phyloP scores from a whole-genome alignment of 371 early-diverging fungal genomes.

The Mortierella sp. region DNA sequence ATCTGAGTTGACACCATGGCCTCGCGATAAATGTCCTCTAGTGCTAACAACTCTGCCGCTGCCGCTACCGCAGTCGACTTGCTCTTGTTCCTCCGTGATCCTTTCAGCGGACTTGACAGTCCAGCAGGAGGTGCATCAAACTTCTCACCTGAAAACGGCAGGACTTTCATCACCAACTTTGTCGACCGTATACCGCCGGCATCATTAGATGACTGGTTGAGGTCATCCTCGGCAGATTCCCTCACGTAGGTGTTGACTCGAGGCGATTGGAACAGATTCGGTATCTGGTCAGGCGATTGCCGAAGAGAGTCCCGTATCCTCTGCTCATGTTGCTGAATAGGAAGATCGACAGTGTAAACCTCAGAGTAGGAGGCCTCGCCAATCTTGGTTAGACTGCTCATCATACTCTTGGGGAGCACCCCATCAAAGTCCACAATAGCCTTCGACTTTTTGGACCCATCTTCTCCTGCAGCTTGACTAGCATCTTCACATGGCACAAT shows the following conservation, averaged over 20 bases:
- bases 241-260: slow-evolving; percentile 33
- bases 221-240: slow-evolving; percentile 36
- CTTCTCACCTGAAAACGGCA: slow-evolving; percentile 26
- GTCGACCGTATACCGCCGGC: not conserved
- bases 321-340: slow-evolving; percentile 9
- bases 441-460: not conserved
- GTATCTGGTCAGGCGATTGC: not conserved
- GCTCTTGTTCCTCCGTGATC: not conserved
- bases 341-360: slow-evolving; percentile 50
- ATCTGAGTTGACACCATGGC: slow-evolving; percentile 47
- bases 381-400: slow-evolving; percentile 31
- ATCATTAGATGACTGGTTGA: not conserved
- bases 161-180: slow-evolving; percentile 47
- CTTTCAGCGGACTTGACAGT: not conserved
- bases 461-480: not conserved
- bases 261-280: slow-evolving; percentile 16
- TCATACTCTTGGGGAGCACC: slow-evolving; percentile 26
- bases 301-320: not conserved
- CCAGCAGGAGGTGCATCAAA: not conserved
- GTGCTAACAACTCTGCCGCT: slow-evolving; percentile 15
- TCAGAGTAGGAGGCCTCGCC: slow-evolving; percentile 58
- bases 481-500: not conserved
- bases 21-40: slow-evolving; percentile 54
- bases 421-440: slow-evolving; percentile 38
- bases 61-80: slow-evolving; percentile 2